Evolutionary conservation across 2,329 filamentous ascomycete species (phyloP), one percentile per base, ranked within the genome.

Genomic region (Coniosporium tulheliwenetii): DNA sequence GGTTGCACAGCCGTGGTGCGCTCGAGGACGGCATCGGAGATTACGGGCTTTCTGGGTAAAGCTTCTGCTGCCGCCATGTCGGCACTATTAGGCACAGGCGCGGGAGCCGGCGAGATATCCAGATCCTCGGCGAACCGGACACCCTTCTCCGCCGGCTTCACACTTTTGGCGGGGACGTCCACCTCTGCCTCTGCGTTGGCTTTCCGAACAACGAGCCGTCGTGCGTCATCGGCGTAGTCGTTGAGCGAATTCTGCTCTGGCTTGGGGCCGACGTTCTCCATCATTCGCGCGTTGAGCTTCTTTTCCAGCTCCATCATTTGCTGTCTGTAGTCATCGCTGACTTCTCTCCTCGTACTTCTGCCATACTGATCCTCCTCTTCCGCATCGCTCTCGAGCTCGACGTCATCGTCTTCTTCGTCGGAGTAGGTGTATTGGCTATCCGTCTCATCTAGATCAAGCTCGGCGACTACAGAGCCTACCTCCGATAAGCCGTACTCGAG

Each of bases 391-490:
- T 61, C 59, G 40, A 61, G 48, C 30, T 52, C 58, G 35, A 64
- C 58, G 34, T 63, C 59, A 30, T 65, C 59, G 13, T 58, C 55
- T 32, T 71, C 65, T 32, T 72, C 67, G n/a, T 76, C 69, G 13
- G 69, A 63, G n/a, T 68, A 66, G 16, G 69, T 73, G 10, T 61
- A 55, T 39, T 58, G 57, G 10, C 56, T 59, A 26, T 56, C 65
- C 13, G 67, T 67, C 44, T 87, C 79, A 46, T 93, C 85, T 2
- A 96, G 60, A 43, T 93, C 76, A 37, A 98, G 72, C 61, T 96
- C 86, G 12, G 91, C 91, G 12, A 98, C 91, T 2, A 98, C 83
- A 32, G 85, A 77, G 3, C 86, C 85, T 43, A 98, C 79, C 58
- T 96, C 89, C 36, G 81, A 79, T 60, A 94, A 66, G 45, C 84